phyloP scores from a whole-genome alignment of 805 yeast species.

The Metschnikowia cubensis region DNA sequence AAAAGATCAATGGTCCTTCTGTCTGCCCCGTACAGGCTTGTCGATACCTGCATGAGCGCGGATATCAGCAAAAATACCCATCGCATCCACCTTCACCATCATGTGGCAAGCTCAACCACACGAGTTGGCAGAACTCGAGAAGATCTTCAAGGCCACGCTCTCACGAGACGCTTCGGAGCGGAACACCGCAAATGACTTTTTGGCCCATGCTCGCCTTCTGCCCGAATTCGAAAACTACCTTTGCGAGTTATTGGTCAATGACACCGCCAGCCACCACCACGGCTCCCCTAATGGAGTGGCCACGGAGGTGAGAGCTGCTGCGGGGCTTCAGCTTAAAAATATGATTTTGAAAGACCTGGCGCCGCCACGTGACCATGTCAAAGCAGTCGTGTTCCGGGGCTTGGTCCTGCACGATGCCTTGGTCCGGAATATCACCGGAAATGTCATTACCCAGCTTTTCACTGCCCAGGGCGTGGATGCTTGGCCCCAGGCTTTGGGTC shows the following conservation, averaged over 20 bases:
- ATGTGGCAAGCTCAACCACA: conserved; percentile 67
- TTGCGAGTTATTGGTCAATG: conserved; percentile 59
- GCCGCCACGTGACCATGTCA: conserved; percentile 30
- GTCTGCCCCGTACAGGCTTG: too few species aligned
- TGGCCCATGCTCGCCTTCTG: conserved; percentile 63
- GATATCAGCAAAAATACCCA: neutral
- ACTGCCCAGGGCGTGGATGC: conserved; percentile 59
- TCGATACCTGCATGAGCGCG: conserved; percentile 1
- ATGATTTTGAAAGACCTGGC: conserved; percentile 44
- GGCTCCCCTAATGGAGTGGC: conserved; percentile 22
- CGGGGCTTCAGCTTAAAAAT: conserved; percentile 84
- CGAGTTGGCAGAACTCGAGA: conserved; percentile 59
- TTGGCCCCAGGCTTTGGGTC: conserved; percentile 77
- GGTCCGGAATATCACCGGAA: conserved; percentile 86
- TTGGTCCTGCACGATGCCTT: conserved; percentile 52
- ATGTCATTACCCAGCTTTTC: conserved; percentile 79
- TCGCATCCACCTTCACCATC: neutral
- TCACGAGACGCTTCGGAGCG: conserved; percentile 56
- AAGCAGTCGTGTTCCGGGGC: conserved; percentile 49
- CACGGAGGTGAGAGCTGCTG: conserved; percentile 74
- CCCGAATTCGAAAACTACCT: conserved; percentile 82
- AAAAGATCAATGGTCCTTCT: too few species aligned
- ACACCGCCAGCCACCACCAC: conserved; percentile 22
- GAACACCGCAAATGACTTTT: conserved; percentile 65
- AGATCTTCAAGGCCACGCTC: conserved; percentile 67